Base-by-base conservation (phyloP, 1,139 yeast genomes). In the Taiozyma onychis region DNA sequence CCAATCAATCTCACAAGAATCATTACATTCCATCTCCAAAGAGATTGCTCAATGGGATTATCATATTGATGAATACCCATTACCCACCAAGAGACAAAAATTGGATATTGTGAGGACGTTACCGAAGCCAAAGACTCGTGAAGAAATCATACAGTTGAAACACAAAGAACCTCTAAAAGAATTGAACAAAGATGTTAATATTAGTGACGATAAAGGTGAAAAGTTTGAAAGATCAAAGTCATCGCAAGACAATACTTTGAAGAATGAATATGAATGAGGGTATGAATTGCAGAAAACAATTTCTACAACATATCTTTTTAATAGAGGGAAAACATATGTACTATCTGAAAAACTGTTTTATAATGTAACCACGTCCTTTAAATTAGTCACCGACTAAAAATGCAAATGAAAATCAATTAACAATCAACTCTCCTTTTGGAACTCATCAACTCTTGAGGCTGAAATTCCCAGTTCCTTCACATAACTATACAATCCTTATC, bases 401-500 rank as follows among this genome's bases (percentile, higher is more conserved):
- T 30, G 34, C 34, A 13, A 13, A 30, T 30, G 18, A 30, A 30
- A 30, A 30, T 30, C 34, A 30, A 30, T 30, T 6, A 30, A 30
- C n/a, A 30, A 13, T 30, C 34, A 2, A 34, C 11, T 35, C 26
- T 24, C 26, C 7, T 24, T 24, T 24, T 24, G 26, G 26, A 24
- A 7, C 7, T 24, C 26, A 6, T 24, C 7, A 24, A 24, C 26
- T 24, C 26, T 24, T 24, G 7, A 24, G 22, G 11, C n/a, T 35
- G 5, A 13, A 30, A 30, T 11, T 30, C 34, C 34, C n/a, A 3
- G 2, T 4, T 30, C 13, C 3, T 43, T 56, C 55, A 73, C 75
- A 72, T 71, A 42, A 75, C 63, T 35, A 71, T 58, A 55, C 80
- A 75, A 44, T 71, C 46, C 44, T 51, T 50, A 18, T 41, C 44